Base-by-base conservation (phyloP, 2,329 filamentous ascomycete genomes). In the Mollisiaceae sp. region DNA sequence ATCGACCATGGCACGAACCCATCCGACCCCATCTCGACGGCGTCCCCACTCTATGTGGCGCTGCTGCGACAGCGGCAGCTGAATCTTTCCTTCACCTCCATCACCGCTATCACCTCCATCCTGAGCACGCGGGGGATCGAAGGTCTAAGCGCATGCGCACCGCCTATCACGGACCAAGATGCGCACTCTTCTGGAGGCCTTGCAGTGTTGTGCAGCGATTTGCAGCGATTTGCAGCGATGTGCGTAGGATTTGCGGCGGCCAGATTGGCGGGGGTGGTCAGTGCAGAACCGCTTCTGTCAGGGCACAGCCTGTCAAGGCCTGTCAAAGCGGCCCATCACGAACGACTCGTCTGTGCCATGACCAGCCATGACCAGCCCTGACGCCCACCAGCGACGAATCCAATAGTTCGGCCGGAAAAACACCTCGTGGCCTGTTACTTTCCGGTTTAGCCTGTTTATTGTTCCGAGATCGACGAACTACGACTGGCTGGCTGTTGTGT, bases 391-490 rank as follows among this genome's bases (percentile, higher is more conserved):
- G n/a, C 22, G 24, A 54, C 3, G 32, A 32, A 54, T 54, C 27
- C 50, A 35, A 54, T 54, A 54, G 50, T 54, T 54, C 27, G 50
- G 24, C 50, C 8, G 50, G 15, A 54, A 15, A 5, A 54, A 54
- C 50, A 18, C 27, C 50, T 32, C 14, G 50, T 54, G 50, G 45
- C 27, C n/a, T 50, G 22, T 5, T 24, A 24, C 8, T 22, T n/a
- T 8, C 9, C 32, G 11, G 11, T 54, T 54, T 32, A 54, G 50
- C 24, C 24, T 35, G 50, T 18, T 35, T 5, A 15, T 54, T 35
- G 50, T 27, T 15, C 22, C 27, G 50, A 54, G 11, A 12, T 32
- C 14, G 47, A 52, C 11, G 18, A 11, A 12, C 24, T 35, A 18
- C 18, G 4, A 35, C 27, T 54, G 50, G 50, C 22, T 54, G 24